phyloP scores from a whole-genome alignment of 805 yeast species.

The Kodamaea sagamina region DNA sequence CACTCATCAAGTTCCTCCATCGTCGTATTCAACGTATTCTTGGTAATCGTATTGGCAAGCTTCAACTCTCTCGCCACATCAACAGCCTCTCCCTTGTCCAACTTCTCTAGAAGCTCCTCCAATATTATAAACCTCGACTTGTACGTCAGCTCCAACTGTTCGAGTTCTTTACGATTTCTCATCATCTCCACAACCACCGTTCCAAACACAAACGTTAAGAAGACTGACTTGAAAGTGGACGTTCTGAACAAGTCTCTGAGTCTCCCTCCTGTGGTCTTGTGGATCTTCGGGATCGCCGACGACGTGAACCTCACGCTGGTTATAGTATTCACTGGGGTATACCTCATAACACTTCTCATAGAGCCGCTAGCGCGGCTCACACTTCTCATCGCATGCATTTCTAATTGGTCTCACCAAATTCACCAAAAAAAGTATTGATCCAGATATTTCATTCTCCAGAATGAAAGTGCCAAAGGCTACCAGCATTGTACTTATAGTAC shows the following conservation, averaged over 20 bases:
- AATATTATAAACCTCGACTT: constrained; percentile 35
- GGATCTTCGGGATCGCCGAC: constrained; percentile 8
- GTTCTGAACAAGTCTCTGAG: constrained; percentile 32
- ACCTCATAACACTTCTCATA: too few relatives aligned
- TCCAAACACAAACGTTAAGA: constrained; percentile 41
- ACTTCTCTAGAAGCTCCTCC: constrained; percentile 31
- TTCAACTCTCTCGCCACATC: constrained; percentile 45
- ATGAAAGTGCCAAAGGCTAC: constrained; percentile 40
- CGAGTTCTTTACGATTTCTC: constrained; percentile 46
- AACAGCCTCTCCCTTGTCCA: constrained; percentile 37
- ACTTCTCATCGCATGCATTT: neutral
- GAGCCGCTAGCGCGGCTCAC: neutral
- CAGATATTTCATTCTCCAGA: constrained; percentile 3
- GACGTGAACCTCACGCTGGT: constrained; percentile 4
- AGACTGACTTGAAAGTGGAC: constrained; percentile 39
- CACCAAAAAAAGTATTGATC: neutral
- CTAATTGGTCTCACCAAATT: neutral
- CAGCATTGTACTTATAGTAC: constrained; percentile 35
- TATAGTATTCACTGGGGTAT: neutral
- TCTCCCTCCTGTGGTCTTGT: constrained; percentile 2
- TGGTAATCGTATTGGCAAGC: constrained; percentile 45
- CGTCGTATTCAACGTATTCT: constrained; percentile 32
- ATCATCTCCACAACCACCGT: constrained; percentile 51
- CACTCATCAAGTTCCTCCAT: constrained; percentile 43
- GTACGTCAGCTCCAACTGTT: constrained; percentile 43